These are phyloP conservation scores for Arabis alpina DNA, from an alignment of 345 rosid genomes.

Conservation along the genomic window DNA sequence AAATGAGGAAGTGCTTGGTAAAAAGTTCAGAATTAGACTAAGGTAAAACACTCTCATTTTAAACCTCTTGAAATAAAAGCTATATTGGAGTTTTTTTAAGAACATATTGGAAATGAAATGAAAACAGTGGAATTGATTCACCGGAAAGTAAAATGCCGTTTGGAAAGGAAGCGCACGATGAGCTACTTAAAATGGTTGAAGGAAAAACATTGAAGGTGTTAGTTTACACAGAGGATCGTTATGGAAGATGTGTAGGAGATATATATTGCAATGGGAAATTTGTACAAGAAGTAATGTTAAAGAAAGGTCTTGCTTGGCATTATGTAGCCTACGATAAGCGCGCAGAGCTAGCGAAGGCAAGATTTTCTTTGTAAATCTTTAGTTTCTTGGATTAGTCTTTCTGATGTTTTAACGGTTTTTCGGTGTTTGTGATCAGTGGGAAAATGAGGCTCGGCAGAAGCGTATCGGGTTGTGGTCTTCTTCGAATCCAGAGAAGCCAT, in stretches of 20 bases:
- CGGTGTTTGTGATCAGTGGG: slow-evolving; percentile 60
- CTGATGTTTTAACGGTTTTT: not conserved
- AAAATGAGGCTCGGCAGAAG: slow-evolving; percentile 66
- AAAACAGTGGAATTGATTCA: slow-evolving; percentile 84
- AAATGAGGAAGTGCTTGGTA: slow-evolving; percentile 67
- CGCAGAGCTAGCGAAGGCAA: slow-evolving; percentile 58
- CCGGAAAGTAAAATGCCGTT: slow-evolving; percentile 79
- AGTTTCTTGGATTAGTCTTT: slow-evolving; percentile 13
- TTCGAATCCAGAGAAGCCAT: slow-evolving; percentile 76
- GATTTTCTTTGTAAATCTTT: slow-evolving; percentile 9
- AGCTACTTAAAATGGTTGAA: slow-evolving; percentile 60
- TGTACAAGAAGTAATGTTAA: slow-evolving; percentile 69
- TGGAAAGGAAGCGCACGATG: slow-evolving; percentile 76
- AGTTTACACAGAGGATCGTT: slow-evolving; percentile 68
- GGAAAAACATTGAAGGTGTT: slow-evolving; percentile 69
- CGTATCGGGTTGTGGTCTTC: slow-evolving; percentile 78
- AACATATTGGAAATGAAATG: slow-evolving; percentile 17
- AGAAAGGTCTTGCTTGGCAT: slow-evolving; percentile 93
- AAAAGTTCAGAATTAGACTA: slow-evolving; percentile 73
- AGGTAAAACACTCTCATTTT: slow-evolving; percentile 50
- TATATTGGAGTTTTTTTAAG: slow-evolving; percentile 4
- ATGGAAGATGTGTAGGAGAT: slow-evolving; percentile 75
- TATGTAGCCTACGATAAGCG: slow-evolving; percentile 70
- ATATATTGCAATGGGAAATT: slow-evolving; percentile 68
- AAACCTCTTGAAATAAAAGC: not conserved